Evolutionary conservation across 306 rosid genomes (phyloP), one percentile per base, ranked within the genome.

Genomic region (Rubus idaeus): DNA sequence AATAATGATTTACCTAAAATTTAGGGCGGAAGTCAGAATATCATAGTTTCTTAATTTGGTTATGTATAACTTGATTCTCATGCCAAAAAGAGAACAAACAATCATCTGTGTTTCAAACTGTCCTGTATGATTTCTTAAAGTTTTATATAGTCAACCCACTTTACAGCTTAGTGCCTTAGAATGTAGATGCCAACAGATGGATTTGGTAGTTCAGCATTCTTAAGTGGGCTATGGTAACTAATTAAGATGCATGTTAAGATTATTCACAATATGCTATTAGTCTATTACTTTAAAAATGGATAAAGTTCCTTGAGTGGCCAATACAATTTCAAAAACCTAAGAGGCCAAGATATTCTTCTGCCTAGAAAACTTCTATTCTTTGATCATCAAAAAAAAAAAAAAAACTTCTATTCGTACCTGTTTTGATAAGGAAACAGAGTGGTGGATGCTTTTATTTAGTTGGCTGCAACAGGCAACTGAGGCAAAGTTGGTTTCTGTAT

Each of bases 391-490:
- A n/a, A n/a, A n/a, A n/a, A n/a, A n/a, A n/a, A n/a, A n/a, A n/a
- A 66, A 40, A 66, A 3, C 42, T 41, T 17, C 35, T 42, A 41
- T 40, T 44, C 21, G n/a, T 42, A 9, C 56, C 77, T 44, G 68
- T 73, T 57, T 23, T 57, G 77, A 44, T 58, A 14, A 73, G 68
- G 45, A 56, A 73, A 70, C 77, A 57, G 52, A 73, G 68, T 73
- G 42, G 10, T 3, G 18, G 55, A 13, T 42, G 7, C 68, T 57
- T 57, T 57, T 8, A 21, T 51, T 16, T 37, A 17, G 37, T 73
- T 56, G 55, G 52, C 70, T 45, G 56, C 77, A 58, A 58, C 57
- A 16, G 42, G 30, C 52, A 23, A 44, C 42, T 10, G 68, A 52
- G 67, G 42, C 41, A 56, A 73, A 44, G 57, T 44, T 1, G 57